Evolutionary conservation across 2,329 filamentous ascomycete genomes (phyloP).

Genomic region (Mycosphaerella sp.): DNA sequence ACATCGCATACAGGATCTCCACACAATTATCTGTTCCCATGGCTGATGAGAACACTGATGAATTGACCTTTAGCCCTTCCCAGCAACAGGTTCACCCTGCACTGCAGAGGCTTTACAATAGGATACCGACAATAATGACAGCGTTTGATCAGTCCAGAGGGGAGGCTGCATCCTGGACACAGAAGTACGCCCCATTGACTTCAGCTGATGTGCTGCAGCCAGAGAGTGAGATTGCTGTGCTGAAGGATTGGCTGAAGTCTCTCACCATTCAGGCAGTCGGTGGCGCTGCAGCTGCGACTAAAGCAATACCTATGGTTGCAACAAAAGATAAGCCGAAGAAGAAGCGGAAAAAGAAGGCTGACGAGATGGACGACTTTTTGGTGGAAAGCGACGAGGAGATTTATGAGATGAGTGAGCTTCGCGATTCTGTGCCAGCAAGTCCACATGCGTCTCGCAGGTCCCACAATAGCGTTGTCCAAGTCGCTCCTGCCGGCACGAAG

Average conservation of each 20-base stretch:
- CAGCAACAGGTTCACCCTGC: conserved; percentile 47
- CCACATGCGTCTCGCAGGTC: conserved; percentile 3
- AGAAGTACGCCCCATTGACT: conserved; percentile 72
- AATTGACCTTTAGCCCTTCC: conserved; percentile 13
- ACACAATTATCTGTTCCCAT: conserved; percentile 26
- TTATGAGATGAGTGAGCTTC: conserved; percentile 61
- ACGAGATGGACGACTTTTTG: conserved; percentile 73
- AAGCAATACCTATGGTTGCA: conserved; percentile 8
- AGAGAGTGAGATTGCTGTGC: conserved; percentile 60
- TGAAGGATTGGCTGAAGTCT: conserved; percentile 74
- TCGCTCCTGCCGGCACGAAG: conserved; percentile 35
- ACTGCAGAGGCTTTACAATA: conserved; percentile 53
- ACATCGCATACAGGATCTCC: conserved; percentile 35
- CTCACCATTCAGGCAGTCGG: conserved; percentile 73
- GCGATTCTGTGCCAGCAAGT: conserved; percentile 39
- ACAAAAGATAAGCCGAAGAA: conserved; percentile 43
- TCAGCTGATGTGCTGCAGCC: conserved; percentile 69
- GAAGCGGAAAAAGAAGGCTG: conserved; percentile 54
- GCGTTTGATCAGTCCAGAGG: conserved; percentile 75
- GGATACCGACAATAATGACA: conserved; percentile 58
- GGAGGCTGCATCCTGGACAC: conserved; percentile 66
- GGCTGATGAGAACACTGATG: conserved; percentile 10
- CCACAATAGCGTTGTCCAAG: conserved; percentile 37
- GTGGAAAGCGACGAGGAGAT: conserved; percentile 71
- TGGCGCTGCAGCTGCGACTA: conserved; percentile 44